Base-by-base conservation (phyloP, 192 early-diverging fungal genomes). In the Backusella australiensis region DNA sequence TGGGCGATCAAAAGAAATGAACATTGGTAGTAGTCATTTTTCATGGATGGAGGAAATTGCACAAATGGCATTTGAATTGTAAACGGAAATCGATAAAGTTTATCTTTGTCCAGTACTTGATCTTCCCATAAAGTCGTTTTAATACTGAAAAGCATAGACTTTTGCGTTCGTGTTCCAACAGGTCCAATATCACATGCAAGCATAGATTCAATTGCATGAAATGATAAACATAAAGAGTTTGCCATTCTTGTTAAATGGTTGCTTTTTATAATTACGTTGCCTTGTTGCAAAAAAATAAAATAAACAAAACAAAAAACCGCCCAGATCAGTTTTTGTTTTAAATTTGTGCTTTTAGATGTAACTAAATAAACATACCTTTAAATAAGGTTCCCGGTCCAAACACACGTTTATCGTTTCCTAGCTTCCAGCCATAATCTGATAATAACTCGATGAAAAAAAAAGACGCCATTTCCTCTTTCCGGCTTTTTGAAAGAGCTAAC, bases 321-420 rank as follows among this genome's bases (percentile, higher is more conserved):
- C 17, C 5, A 44, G 12, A 44, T 44, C 42, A 49, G 46, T 7
- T 49, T 59, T 59, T 59, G 53, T 59, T 59, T 59, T 59, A 49
- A 39, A 69, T 21, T 21, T 38, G 17, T 69, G 17, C 12, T 38
- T 21, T n/a, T 38, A 69, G n/a, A 36, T 38, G n/a, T 11, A 38
- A 38, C 9, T 38, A 36, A 38, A 39, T 38, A 1, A 39, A 23
- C 8, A 3, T 69, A 69, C 68, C 68, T 69, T 36, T 17, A 23
- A 69, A 69, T 69, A 69, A 21, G 34, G 68, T 69, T 23, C 35
- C 68, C 11, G 68, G 68, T 2, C 68, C 68, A 69, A 69, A 69
- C 2, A 38, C 35, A 23, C 35, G 34, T 38, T 12, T 38, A 36
- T 69, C 38, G 12, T 69, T 69, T 38, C 68, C 68, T 21, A 69